Evolutionary conservation across 805 yeast genomes (phyloP).

Genomic region (Saccharomycopsis lassenensis): DNA sequence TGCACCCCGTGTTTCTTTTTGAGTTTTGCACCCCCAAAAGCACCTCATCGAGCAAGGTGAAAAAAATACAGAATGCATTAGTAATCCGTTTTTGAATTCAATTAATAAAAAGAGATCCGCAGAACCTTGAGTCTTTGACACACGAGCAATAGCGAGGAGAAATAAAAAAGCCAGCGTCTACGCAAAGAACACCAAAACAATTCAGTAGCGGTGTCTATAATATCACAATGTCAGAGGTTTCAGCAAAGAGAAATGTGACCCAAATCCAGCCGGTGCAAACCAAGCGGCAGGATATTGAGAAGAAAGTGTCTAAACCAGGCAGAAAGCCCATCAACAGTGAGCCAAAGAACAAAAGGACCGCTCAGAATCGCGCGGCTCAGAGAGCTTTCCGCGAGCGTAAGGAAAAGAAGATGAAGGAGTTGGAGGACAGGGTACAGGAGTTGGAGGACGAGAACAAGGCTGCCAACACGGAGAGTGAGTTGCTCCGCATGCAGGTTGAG

Average conservation of each 20-base stretch:
- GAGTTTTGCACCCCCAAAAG: no score
- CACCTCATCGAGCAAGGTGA: no score
- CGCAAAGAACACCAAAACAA: not conserved
- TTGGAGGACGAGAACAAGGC: conserved; percentile 65
- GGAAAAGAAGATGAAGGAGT: conserved; percentile 73
- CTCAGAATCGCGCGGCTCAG: conserved; percentile 98
- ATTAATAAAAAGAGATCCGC: not conserved
- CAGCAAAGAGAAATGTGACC: conserved; percentile 11
- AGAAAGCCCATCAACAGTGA: conserved; percentile 68
- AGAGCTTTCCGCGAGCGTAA: conserved; percentile 93
- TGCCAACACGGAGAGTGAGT: conserved; percentile 60
- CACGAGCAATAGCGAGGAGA: no score
- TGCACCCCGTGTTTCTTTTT: no score
- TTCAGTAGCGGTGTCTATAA: conserved; percentile 2
- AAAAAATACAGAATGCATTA: not conserved
- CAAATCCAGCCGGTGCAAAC: conserved; percentile 17
- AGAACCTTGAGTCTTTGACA: no score
- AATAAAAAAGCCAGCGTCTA: no score
- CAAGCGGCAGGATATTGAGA: conserved; percentile 19
- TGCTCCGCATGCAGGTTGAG: conserved; percentile 65
- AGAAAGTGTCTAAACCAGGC: conserved; percentile 47
- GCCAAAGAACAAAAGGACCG: conserved; percentile 82
- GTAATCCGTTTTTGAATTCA: not conserved
- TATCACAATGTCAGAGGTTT: conserved; percentile 2
- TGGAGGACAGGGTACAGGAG: conserved; percentile 64